phyloP scores from a whole-genome alignment of 352 stramenopile species.

The Pythium grandisporangium region DNA sequence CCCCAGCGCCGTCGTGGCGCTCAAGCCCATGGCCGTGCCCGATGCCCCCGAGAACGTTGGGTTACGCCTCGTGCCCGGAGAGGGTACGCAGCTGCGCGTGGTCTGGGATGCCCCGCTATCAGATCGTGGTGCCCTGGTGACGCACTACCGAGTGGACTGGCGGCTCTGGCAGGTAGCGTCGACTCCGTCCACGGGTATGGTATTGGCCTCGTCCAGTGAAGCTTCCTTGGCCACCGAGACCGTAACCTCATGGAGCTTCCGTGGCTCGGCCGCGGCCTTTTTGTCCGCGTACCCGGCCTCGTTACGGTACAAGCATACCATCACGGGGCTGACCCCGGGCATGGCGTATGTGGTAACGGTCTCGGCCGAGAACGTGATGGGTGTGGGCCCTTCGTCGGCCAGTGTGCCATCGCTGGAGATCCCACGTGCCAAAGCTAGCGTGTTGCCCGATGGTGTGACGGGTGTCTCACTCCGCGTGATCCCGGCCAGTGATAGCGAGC shows the following conservation, averaged over 20 bases:
- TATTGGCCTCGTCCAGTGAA: too few relatives aligned
- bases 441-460: constrained; percentile 30
- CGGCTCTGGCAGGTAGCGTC: constrained; percentile 25
- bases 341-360: constrained; percentile 43
- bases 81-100: constrained; percentile 59
- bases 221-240: too few relatives aligned
- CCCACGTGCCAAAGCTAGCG: constrained; percentile 38
- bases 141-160: constrained; percentile 88
- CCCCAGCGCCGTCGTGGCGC: constrained; percentile 26
- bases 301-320: constrained; percentile 61
- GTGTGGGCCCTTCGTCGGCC: constrained; percentile 19
- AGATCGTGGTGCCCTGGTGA: constrained; percentile 76
- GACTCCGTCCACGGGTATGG: constrained; percentile 17
- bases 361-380: constrained; percentile 71
- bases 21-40: constrained; percentile 89
- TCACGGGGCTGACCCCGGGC: constrained; percentile 30
- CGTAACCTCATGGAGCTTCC: too few relatives aligned
- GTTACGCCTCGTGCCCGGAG: constrained; percentile 68
- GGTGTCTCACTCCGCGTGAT: constrained; percentile 51
- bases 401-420: constrained; percentile 44
- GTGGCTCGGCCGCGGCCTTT: constrained; percentile 37
- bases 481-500: constrained; percentile 5
- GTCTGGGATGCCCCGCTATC: constrained; percentile 82
- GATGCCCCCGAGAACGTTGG: constrained; percentile 57
- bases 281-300: constrained; percentile 31